Percentiles rank a stretch among this genome's conserved stretches.
Evolutionary conservation across 2,329 filamentous ascomycete species (phyloP).

Genomic region (Karstenula rhodostoma): DNA sequence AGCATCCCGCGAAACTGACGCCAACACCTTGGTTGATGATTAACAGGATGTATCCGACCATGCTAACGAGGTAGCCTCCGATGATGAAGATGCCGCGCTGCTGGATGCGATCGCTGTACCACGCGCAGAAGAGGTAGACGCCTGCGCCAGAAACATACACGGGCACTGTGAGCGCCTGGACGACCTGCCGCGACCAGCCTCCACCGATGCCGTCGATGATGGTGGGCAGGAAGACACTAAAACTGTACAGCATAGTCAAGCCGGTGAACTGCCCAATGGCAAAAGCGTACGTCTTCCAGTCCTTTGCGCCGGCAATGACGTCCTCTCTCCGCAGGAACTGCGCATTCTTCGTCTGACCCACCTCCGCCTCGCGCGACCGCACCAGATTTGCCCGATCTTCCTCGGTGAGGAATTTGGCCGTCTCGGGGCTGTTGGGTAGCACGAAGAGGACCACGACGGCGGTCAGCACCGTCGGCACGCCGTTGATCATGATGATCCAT

Average conservation of each 20-base stretch:
- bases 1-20: constrained; percentile 22
- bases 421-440: constrained; percentile 57
- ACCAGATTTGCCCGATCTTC: constrained; percentile 34
- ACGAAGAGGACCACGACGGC: constrained; percentile 59
- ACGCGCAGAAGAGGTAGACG: constrained; percentile 36
- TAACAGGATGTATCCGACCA: constrained; percentile 59
- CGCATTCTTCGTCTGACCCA: constrained; percentile 54
- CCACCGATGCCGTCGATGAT: constrained; percentile 37
- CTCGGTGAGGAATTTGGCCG: constrained; percentile 43
- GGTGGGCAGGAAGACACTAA: constrained; percentile 39
- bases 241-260: constrained; percentile 36
- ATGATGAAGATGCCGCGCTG: constrained; percentile 39
- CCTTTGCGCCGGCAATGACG: constrained; percentile 57
- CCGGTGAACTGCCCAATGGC: constrained; percentile 57
- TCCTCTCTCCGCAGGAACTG: constrained; percentile 56
- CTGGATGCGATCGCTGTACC: constrained; percentile 35
- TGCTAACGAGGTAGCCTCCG: constrained; percentile 45
- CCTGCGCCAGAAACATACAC: constrained; percentile 38
- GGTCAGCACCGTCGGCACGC: constrained; percentile 36
- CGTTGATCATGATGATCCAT: constrained; percentile 46
- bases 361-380: constrained; percentile 48
- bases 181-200: constrained; percentile 31
- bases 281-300: constrained; percentile 40
- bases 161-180: constrained; percentile 43
- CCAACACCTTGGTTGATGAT: constrained; percentile 12